These are phyloP conservation scores for Adansonia madagascariensis DNA, from an alignment of 441 rosid species.

Conservation along the genomic window DNA sequence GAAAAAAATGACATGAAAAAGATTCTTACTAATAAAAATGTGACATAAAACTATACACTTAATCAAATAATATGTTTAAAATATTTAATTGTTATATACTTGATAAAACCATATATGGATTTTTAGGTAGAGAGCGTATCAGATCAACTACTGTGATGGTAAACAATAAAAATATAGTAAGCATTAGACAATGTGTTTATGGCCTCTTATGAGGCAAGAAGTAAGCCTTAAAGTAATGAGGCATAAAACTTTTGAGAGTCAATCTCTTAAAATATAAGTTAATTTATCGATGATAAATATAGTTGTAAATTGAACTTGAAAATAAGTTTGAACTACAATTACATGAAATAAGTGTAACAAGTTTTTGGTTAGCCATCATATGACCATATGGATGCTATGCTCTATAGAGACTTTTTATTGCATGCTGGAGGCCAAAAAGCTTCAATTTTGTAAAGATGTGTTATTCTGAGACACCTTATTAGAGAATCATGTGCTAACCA, in stretches of 20 bases:
- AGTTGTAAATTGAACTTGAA: background rate
- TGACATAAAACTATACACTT: background rate
- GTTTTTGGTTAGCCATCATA: background rate
- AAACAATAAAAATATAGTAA: slow-evolving; percentile 9
- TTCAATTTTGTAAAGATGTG: slow-evolving; percentile 12
- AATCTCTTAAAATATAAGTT: slow-evolving; percentile 1
- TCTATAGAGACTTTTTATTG: background rate
- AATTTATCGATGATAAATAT: background rate
- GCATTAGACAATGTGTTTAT: background rate
- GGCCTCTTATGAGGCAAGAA: slow-evolving; percentile 9
- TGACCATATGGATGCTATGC: background rate
- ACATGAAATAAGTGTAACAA: background rate
- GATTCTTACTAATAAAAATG: too few species aligned
- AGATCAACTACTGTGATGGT: background rate
- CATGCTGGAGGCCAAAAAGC: slow-evolving; percentile 12
- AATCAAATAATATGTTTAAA: background rate
- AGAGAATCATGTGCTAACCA: background rate
- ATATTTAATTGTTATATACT: background rate
- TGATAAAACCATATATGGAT: background rate
- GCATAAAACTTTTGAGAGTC: slow-evolving; percentile 10
- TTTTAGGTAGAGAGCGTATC: background rate
- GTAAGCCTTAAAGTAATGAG: background rate
- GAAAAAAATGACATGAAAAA: background rate
- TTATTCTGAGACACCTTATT: background rate
- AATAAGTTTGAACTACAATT: background rate